Conservation (phyloP, 768 basidiomycete species). For the Termitomyces heimii region DNA sequence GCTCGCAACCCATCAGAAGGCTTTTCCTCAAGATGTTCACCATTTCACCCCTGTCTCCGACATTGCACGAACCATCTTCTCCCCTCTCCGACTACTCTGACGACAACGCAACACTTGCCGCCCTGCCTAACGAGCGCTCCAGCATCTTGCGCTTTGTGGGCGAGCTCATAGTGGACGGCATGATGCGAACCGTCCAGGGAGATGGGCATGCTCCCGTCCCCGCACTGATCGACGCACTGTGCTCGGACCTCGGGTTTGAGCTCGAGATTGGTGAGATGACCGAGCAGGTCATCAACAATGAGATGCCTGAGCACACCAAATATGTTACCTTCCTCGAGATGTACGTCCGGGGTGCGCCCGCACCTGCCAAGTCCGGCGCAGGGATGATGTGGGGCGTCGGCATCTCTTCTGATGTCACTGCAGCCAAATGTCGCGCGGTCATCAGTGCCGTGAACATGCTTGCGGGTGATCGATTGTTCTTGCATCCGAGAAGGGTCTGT, state of each 20-base stretch:
- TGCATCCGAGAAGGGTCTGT: slow-evolving; percentile 25
- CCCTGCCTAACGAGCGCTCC: slow-evolving; percentile 7
- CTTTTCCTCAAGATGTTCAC: slow-evolving; percentile 60
- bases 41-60: slow-evolving; percentile 40
- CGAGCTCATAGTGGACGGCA: slow-evolving; percentile 61
- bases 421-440: slow-evolving; percentile 67
- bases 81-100: slow-evolving; percentile 37
- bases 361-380: slow-evolving; percentile 46
- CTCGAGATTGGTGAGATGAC: slow-evolving; percentile 67
- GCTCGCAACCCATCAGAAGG: slow-evolving; percentile 58
- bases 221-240: slow-evolving; percentile 70
- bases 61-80: slow-evolving; percentile 30
- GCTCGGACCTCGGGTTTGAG: slow-evolving; percentile 55
- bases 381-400: slow-evolving; percentile 64
- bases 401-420: slow-evolving; percentile 66
- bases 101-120: slow-evolving; percentile 32
- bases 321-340: slow-evolving; percentile 79
- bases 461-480: slow-evolving; percentile 46
- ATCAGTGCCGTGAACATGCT: slow-evolving; percentile 66
- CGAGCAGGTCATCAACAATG: slow-evolving; percentile 56
- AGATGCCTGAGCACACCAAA: slow-evolving; percentile 28
- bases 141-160: slow-evolving; percentile 52
- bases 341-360: slow-evolving; percentile 40
- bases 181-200: slow-evolving; percentile 59
- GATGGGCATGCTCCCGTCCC: slow-evolving; percentile 76